Conservation (phyloP, 1,139 yeast species). For the Lodderomyces margitis region DNA sequence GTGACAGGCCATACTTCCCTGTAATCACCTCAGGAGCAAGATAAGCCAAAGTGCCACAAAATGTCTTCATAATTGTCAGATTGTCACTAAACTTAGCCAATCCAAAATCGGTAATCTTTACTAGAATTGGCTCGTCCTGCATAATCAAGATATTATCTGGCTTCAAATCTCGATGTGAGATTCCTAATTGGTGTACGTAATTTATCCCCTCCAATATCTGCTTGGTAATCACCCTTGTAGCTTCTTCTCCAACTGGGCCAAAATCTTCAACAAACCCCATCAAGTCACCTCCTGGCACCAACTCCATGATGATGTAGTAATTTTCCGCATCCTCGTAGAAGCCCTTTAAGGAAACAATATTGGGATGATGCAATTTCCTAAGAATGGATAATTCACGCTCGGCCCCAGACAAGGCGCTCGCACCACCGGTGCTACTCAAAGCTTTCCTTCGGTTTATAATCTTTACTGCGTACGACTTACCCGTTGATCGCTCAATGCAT, state of each 20-base stretch:
- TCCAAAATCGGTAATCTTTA: conserved; percentile 93
- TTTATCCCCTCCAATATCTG: conserved; percentile 83
- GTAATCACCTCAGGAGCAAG: conserved; percentile 93
- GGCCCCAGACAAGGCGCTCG: conserved; percentile 58
- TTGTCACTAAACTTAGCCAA: conserved; percentile 78
- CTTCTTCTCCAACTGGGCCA: conserved; percentile 89
- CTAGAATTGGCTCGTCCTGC: conserved; percentile 84
- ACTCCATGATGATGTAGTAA: conserved; percentile 91
- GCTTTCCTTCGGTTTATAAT: conserved; percentile 82
- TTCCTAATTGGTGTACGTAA: conserved; percentile 85
- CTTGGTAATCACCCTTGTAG: conserved; percentile 78
- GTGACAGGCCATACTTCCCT: conserved; percentile 54
- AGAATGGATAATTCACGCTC: conserved; percentile 82
- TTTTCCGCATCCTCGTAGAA: conserved; percentile 79
- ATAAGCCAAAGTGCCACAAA: conserved; percentile 87
- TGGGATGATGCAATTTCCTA: conserved; percentile 74
- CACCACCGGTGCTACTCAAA: conserved; percentile 70
- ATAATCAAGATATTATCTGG: conserved; percentile 90
- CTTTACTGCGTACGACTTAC: conserved; percentile 85
- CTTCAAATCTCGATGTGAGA: conserved; percentile 89
- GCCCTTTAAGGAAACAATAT: conserved; percentile 78
- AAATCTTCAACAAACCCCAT: conserved; percentile 95
- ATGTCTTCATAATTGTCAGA: conserved; percentile 78
- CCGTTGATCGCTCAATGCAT: conserved; percentile 82
- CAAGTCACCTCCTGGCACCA: conserved; percentile 94